These are phyloP conservation scores for Ceratocystis harringtonii DNA, from an alignment of 2,329 filamentous ascomycete species.

Conservation along the genomic window DNA sequence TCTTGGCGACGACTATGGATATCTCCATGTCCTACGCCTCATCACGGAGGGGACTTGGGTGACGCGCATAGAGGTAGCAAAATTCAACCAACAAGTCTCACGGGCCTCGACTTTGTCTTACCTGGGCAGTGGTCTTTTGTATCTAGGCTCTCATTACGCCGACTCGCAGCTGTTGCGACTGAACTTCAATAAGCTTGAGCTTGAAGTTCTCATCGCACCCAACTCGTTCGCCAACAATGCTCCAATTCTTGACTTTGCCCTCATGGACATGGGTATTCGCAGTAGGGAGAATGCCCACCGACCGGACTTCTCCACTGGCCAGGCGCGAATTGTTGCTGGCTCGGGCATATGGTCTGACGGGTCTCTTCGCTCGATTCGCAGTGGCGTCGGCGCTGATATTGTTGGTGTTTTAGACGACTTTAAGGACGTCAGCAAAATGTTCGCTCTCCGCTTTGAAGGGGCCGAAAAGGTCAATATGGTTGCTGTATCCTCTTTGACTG, in stretches of 20 bases:
- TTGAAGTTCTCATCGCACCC: constrained; percentile 59
- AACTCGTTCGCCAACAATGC: constrained; percentile 54
- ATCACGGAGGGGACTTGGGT: constrained; percentile 52
- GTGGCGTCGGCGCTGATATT: constrained; percentile 84
- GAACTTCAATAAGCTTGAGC: constrained; percentile 28
- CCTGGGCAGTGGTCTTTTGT: constrained; percentile 56
- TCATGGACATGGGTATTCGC: constrained; percentile 90
- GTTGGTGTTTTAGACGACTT: constrained; percentile 70
- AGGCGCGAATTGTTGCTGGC: constrained; percentile 83
- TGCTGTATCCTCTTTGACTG: constrained; percentile 64
- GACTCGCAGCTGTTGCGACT: constrained; percentile 71
- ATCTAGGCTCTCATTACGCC: constrained; percentile 82
- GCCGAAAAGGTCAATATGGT: constrained; percentile 50
- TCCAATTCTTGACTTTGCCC: constrained; percentile 80
- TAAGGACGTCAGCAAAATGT: constrained; percentile 56
- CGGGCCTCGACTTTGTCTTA: constrained; percentile 68
- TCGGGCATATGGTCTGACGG: constrained; percentile 85
- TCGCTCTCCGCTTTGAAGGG: constrained; percentile 43
- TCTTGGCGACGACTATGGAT: constrained; percentile 84
- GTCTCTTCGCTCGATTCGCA: constrained; percentile 75
- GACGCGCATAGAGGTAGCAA: constrained; percentile 53
- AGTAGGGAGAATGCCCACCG: constrained; percentile 50
- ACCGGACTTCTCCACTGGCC: constrained; percentile 74
- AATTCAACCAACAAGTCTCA: constrained; percentile 47
- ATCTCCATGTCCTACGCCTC: constrained; percentile 71